Evolutionary conservation across 1,139 yeast species (phyloP).

Genomic region (Geotrichum europaeum): DNA sequence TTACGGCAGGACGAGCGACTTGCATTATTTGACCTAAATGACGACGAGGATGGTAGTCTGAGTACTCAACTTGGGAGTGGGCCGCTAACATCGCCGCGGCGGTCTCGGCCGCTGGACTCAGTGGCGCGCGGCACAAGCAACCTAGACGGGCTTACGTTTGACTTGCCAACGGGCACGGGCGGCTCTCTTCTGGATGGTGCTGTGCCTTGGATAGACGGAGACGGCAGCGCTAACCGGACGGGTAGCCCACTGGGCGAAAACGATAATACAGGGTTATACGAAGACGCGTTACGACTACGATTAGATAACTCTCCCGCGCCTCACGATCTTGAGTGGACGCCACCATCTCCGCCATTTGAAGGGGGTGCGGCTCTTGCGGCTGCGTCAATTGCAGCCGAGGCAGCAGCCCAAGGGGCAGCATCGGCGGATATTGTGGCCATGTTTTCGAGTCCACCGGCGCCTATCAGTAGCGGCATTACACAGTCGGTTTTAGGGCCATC

Average conservation of each 20-base stretch:
- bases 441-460: background rate
- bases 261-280: background rate
- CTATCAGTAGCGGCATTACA: background rate
- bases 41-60: background rate
- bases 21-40: conserved; percentile 29
- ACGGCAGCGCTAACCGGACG: background rate
- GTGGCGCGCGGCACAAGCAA: background rate
- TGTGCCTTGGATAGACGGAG: conserved; percentile 2
- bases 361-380: conserved; percentile 4
- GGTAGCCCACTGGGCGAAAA: background rate
- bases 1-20: conserved; percentile 34
- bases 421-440: background rate
- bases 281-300: background rate
- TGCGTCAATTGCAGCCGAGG: conserved; percentile 5
- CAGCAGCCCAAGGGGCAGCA: conserved; percentile 4
- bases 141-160: background rate
- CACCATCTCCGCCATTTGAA: conserved; percentile 3
- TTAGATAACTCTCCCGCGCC: background rate
- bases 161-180: background rate
- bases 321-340: conserved; percentile 1
- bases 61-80: background rate
- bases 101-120: conserved; percentile 4
- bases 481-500: background rate
- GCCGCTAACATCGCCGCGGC: background rate
- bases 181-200: conserved; percentile 1